A percentile compares a stretch with the other conserved stretches of the same genome.
Conservation (phyloP, 73 alveolate genomes). For the Blepharisma stoltei region DNA sequence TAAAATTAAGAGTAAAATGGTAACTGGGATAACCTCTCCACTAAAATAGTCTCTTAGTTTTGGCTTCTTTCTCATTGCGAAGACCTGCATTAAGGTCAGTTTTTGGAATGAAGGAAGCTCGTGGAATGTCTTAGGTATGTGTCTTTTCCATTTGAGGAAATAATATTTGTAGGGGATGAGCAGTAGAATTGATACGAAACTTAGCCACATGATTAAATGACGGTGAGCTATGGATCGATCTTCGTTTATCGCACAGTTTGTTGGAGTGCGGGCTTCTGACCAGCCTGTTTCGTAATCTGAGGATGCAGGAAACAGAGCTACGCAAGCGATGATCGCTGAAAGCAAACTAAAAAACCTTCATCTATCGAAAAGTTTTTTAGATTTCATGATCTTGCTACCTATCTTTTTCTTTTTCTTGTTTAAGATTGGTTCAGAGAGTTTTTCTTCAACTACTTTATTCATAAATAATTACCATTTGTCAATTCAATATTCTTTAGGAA, state of each 20-base stretch:
- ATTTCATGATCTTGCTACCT: slow-evolving; percentile 15
- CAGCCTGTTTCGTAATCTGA: slow-evolving; percentile 8
- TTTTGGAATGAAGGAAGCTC: slow-evolving; percentile 7
- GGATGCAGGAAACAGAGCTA: neutral
- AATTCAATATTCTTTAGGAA: too few relatives aligned
- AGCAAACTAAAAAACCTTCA: slow-evolving; percentile 12
- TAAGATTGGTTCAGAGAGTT: too few relatives aligned
- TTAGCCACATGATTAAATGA: neutral
- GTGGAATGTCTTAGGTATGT: neutral
- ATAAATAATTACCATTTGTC: too few relatives aligned
- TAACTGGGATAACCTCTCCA: neutral
- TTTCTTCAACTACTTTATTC: too few relatives aligned
- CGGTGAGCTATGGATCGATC: neutral
- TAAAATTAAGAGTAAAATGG: neutral
- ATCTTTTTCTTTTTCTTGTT: neutral
- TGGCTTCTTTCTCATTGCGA: slow-evolving; percentile 10
- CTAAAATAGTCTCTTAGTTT: neutral
- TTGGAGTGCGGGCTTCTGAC: neutral
- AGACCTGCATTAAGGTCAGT: slow-evolving; percentile 21
- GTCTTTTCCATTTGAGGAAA: slow-evolving; percentile 7
- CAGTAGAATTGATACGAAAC: neutral
- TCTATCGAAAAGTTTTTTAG: slow-evolving; percentile 5
- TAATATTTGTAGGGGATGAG: slow-evolving; percentile 16
- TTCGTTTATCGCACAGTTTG: neutral
- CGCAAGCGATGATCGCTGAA: neutral